Percentiles rank a stretch among this genome's conserved stretches.
Evolutionary conservation across 2,329 filamentous ascomycete species (phyloP).

Genomic region (Aspergillus sp.): DNA sequence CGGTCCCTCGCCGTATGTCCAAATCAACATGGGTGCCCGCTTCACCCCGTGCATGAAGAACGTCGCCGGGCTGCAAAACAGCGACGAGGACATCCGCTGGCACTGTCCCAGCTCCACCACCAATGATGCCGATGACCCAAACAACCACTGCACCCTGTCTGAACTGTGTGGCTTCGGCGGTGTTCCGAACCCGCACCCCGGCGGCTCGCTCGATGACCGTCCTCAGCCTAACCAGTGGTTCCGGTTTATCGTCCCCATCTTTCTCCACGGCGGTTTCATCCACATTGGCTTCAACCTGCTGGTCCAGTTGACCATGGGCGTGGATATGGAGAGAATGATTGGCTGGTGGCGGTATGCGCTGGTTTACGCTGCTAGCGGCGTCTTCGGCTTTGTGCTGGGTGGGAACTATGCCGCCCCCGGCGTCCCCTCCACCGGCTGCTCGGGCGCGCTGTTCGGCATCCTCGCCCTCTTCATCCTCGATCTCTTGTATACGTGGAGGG

Average conservation of each 20-base stretch:
- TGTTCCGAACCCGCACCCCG: slow-evolving; percentile 54
- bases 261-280: slow-evolving; percentile 85
- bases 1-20: slow-evolving; percentile 76
- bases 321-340: slow-evolving; percentile 87
- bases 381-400: slow-evolving; percentile 91
- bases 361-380: slow-evolving; percentile 83
- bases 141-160: slow-evolving; percentile 60
- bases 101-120: slow-evolving; percentile 74
- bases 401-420: slow-evolving; percentile 82
- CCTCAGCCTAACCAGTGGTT: slow-evolving; percentile 87
- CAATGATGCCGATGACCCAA: slow-evolving; percentile 36
- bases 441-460: slow-evolving; percentile 82
- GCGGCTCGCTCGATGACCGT: slow-evolving; percentile 43
- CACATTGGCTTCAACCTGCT: slow-evolving; percentile 96
- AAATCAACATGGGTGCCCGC: slow-evolving; percentile 94
- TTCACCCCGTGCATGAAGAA: slow-evolving; percentile 95
- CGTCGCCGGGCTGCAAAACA: slow-evolving; percentile 33
- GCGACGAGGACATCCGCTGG: slow-evolving; percentile 41
- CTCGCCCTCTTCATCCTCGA: slow-evolving; percentile 83
- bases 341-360: slow-evolving; percentile 79
- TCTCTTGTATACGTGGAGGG: slow-evolving; percentile 82
- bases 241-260: slow-evolving; percentile 91
- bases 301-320: slow-evolving; percentile 77
- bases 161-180: slow-evolving; percentile 76
- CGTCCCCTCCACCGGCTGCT: slow-evolving; percentile 78